phyloP scores from a whole-genome alignment of 2,329 filamentous ascomycete species.

The Fusarium udum region DNA sequence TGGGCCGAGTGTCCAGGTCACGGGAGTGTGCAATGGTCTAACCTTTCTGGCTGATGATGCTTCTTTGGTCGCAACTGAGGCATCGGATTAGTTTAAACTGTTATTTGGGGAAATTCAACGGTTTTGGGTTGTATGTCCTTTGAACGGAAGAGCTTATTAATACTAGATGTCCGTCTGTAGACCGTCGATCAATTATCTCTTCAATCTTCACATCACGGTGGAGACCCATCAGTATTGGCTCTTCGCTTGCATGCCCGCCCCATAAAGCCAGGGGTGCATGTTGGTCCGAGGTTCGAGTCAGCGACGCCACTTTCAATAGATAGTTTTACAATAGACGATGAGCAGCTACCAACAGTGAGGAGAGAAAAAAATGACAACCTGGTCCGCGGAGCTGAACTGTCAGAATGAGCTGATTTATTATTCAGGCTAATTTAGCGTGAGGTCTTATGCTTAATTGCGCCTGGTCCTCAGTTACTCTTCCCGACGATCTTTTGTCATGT shows the following conservation, averaged over 20 bases:
- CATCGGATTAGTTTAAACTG: background rate
- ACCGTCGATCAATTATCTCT: background rate
- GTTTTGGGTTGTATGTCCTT: fast-evolving
- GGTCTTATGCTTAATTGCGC: background rate
- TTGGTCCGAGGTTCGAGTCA: background rate
- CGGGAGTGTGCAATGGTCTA: background rate
- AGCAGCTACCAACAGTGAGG: background rate
- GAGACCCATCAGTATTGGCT: background rate
- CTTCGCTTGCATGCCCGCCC: background rate
- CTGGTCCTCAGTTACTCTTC: fast-evolving
- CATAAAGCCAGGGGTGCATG: background rate
- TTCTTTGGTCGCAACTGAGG: background rate
- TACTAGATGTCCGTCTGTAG: background rate
- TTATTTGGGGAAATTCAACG: fast-evolving
- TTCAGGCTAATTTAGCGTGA: background rate
- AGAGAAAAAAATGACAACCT: background rate
- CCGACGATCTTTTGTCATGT: fast-evolving
- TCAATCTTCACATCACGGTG: background rate
- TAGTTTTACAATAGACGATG: background rate
- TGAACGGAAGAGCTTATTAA: background rate
- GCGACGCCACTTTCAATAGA: background rate
- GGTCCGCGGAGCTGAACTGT: too few relatives aligned
- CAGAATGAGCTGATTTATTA: too few relatives aligned
- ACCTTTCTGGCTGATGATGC: background rate
- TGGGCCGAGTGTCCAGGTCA: background rate